Base-by-base conservation (phyloP, 2,329 filamentous ascomycete genomes). In the Huntiella decipiens region DNA sequence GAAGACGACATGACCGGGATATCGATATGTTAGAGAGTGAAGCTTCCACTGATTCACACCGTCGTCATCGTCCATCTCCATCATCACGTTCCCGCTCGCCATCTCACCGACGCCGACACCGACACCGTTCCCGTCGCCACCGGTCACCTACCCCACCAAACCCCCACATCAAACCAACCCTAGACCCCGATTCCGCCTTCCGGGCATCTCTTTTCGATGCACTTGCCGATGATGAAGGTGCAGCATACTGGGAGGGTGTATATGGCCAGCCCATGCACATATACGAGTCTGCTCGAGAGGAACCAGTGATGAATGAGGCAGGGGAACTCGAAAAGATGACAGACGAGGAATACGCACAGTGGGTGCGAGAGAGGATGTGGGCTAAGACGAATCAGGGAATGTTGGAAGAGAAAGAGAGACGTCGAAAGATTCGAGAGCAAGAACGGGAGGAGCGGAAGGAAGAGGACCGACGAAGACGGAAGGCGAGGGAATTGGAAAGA, bases 161-260 rank as follows among this genome's bases (percentile, higher is more conserved):
- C 49, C 67, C 68, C 0, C 60, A 66, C 53, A 64, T 65, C 0
- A 60, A 61, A 3, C 61, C 62, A 2, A 59, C 65, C 0, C 65
- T 82, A 12, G 74, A 81, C 53, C 70, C 83, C 0, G 78, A 85
- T 36, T 67, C 71, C 0, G 85, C 88, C 1, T 98, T 98, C 60
- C 79, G 84, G 28, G 84, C 93, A 60, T 94, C 86, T 1, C 77
- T 98, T 4, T 96, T 96, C 63, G 91, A 98, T 60, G 91, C 91
- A 31, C 79, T 98, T 61, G 88, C 86, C 34, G 91, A 98, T 61
- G 88, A 96, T 57, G 91, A 98, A 63, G 91, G 88, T 40, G 91
- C 91, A 2, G 74, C 77, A 5, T 98, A 91, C 64, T 98, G 91
- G 91, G 81, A 95, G 60, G 75, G 76, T 12, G 83, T 98, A n/a